Percentiles rank a stretch among this genome's conserved stretches.
These are phyloP conservation scores for Mycena epipterygia DNA, from an alignment of 768 basidiomycete genomes.

Conservation along the genomic window DNA sequence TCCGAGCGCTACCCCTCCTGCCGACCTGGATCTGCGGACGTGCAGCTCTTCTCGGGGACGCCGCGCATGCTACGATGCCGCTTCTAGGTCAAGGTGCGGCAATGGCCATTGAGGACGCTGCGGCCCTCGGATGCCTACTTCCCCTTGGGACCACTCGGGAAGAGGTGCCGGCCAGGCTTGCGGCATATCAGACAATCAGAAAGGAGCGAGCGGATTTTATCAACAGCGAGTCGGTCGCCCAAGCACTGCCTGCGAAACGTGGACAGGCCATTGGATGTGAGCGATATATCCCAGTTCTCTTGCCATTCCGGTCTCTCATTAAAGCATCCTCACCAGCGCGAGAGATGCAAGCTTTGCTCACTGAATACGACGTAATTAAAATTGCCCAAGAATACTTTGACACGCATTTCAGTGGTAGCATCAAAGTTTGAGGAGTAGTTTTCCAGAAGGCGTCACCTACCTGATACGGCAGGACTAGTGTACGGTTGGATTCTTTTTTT, in stretches of 20 bases:
- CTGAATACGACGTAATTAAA: constrained; percentile 14
- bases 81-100: constrained; percentile 22
- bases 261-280: too few relatives aligned
- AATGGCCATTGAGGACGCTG: constrained; percentile 22
- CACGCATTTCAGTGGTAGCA: too few relatives aligned
- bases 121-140: constrained; percentile 3
- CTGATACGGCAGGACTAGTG: too few relatives aligned
- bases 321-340: constrained; percentile 10
- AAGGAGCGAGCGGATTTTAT: constrained; percentile 16
- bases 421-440: too few relatives aligned
- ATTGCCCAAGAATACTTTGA: constrained; percentile 16
- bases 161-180: constrained; percentile 10
- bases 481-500: too few relatives aligned
- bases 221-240: background rate
- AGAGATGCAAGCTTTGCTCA: constrained; percentile 7
- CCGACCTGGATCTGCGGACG: constrained; percentile 23
- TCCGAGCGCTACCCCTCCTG: background rate
- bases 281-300: too few relatives aligned
- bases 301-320: too few relatives aligned
- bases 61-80: constrained; percentile 19
- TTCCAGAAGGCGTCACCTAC: too few relatives aligned
- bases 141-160: constrained; percentile 10
- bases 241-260: background rate
- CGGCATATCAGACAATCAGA: constrained; percentile 12
- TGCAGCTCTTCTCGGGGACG: constrained; percentile 19